Base-by-base conservation (phyloP, 2,329 filamentous ascomycete genomes). In the Paramyrothecium roridum region DNA sequence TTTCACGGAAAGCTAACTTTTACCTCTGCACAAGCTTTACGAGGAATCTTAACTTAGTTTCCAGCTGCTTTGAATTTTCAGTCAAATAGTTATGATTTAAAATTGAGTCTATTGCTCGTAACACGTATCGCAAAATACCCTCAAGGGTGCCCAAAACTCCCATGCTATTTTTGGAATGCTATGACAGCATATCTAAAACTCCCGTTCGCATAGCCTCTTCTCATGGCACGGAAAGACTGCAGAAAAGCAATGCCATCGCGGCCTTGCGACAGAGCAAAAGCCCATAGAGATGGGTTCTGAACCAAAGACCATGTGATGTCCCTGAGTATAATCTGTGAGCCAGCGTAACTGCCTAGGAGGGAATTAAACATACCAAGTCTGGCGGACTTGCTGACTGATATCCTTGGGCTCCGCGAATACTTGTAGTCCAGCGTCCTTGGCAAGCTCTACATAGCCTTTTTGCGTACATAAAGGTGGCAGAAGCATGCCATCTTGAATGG, bases 251-350 rank as follows among this genome's bases (percentile, higher is more conserved):
- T 76, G 2, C 81, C 82, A 59, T 86, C 83, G 51, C 83, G 71
- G 12, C 83, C 83, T 61, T 85, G 83, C 21, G 80, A 79, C 46
- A 85, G 76, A 4, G 83, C 83, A 58, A 85, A 84, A 1, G 82
- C 79, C 83, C 83, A 85, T 8, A 86, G 74, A 3, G 81, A 78
- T 1, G 83, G 82, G 23, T 80, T 84, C 57, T 84, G 81, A 17
- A 86, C 76, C 11, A 86, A 71, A 8, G 76, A 74, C 82, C 82
- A 85, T 17, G 81, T 83, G n/a, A 86, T 83, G 59, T 86, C 83
- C 82, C 82, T 85, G 22, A 8, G 7, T 43, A 13, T 43, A 13
- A 13, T 43, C n/a, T 43, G 13, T 43, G 3, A 17, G 37, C n/a
- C 13, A 17, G 21, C 8, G n/a, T 10, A 48, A 23, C 12, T 20